These are phyloP conservation scores for Lipomyces anomalus DNA, from an alignment of 805 yeast species.

Conservation along the genomic window DNA sequence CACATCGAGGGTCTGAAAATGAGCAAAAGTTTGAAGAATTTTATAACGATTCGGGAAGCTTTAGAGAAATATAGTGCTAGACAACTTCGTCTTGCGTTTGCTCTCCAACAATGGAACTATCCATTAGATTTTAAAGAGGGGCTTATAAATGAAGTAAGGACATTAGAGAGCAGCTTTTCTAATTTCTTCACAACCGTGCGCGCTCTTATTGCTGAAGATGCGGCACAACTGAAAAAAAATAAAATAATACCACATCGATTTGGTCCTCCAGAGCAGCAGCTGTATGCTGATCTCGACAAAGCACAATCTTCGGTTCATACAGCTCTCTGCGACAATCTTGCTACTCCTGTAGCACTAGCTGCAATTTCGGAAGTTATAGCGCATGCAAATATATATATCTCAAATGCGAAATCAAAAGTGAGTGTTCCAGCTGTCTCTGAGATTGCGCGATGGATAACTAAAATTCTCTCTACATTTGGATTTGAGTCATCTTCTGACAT, in stretches of 20 bases:
- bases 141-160: constrained; percentile 66
- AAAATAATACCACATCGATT: constrained; percentile 58
- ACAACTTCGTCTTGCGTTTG: constrained; percentile 86
- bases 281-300: constrained; percentile 33
- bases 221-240: constrained; percentile 45
- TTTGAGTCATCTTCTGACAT: constrained; percentile 45
- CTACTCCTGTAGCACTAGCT: constrained; percentile 71
- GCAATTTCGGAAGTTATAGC: constrained; percentile 62
- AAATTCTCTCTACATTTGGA: constrained; percentile 67
- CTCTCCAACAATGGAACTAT: constrained; percentile 85
- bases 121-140: constrained; percentile 88
- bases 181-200: constrained; percentile 85
- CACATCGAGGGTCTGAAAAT: constrained; percentile 98
- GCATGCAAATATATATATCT: constrained; percentile 64
- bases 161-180: constrained; percentile 61
- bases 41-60: constrained; percentile 91
- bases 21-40: constrained; percentile 92
- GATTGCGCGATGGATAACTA: constrained; percentile 63
- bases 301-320: constrained; percentile 59
- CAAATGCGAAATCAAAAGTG: constrained; percentile 53
- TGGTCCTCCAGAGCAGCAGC: constrained; percentile 27
- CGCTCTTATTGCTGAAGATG: constrained; percentile 67
- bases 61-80: constrained; percentile 63
- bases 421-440: constrained; percentile 40
- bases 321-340: constrained; percentile 83